A percentile compares a stretch with the other conserved stretches of the same genome.
Conservation (phyloP, 2,329 filamentous ascomycete species). For the Colletotrichum plurivorum region DNA sequence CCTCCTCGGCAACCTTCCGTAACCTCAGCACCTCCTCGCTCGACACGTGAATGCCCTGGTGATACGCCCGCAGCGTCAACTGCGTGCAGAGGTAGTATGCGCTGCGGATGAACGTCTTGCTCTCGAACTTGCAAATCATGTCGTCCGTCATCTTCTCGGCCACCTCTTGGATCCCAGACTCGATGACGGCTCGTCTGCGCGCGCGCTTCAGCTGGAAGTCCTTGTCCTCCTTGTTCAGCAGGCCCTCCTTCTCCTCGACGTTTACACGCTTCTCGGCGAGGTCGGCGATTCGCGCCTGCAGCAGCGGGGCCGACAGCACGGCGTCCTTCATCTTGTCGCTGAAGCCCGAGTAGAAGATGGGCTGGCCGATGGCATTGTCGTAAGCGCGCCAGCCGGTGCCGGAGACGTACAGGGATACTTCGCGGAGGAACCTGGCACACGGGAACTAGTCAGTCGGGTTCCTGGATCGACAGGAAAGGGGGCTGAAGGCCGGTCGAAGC, state of each 20-base stretch:
- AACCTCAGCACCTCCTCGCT: slow-evolving; percentile 92
- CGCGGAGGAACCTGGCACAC: slow-evolving; percentile 81
- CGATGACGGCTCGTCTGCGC: slow-evolving; percentile 74
- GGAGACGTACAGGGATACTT: slow-evolving; percentile 93
- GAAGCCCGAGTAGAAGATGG: slow-evolving; percentile 93
- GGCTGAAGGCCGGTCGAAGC: slow-evolving; percentile 6
- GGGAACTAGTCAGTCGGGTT: slow-evolving; percentile 28
- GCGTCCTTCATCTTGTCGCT: slow-evolving; percentile 88
- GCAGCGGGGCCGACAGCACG: slow-evolving; percentile 81
- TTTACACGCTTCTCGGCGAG: slow-evolving; percentile 81
- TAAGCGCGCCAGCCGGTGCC: slow-evolving; percentile 97
- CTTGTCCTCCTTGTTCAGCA: slow-evolving; percentile 70
- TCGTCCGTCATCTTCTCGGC: slow-evolving; percentile 89
- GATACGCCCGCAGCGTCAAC: slow-evolving; percentile 91
- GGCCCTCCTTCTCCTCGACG: slow-evolving; percentile 83
- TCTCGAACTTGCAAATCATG: slow-evolving; percentile 99
- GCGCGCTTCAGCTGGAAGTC: slow-evolving; percentile 67
- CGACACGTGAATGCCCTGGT: slow-evolving; percentile 96
- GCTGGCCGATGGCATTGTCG: slow-evolving; percentile 89
- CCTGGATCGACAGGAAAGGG: slow-evolving; percentile 24
- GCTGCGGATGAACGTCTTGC: slow-evolving; percentile 89
- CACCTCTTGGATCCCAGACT: slow-evolving; percentile 82
- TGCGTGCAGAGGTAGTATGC: slow-evolving; percentile 94
- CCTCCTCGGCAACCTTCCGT: slow-evolving; percentile 84
- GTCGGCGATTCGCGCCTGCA: slow-evolving; percentile 81